Percentiles rank a stretch among this genome's conserved stretches.
Conservation (phyloP, 768 basidiomycete genomes). For the Clitopilus passeckerianus region DNA sequence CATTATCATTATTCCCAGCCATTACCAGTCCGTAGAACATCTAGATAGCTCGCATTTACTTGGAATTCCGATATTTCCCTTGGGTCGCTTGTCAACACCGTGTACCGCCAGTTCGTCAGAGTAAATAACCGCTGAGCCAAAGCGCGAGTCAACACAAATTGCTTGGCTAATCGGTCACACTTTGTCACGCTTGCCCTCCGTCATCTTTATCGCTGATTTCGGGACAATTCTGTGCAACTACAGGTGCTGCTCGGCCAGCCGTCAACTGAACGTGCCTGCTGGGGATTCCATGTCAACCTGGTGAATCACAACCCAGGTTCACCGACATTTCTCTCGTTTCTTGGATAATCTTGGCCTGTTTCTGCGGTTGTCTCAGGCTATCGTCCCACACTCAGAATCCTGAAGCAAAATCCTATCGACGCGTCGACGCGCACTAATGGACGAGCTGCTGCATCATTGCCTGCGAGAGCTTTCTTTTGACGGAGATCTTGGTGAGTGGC, state of each 20-base stretch:
- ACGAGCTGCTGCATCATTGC: conserved; percentile 81
- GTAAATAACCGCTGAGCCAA: neutral
- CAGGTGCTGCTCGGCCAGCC: neutral
- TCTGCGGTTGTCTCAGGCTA: neutral
- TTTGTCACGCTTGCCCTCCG: neutral
- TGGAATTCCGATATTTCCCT: neutral
- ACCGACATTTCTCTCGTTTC: neutral
- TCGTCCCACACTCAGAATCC: neutral
- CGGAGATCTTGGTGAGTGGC: conserved; percentile 78
- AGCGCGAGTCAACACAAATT: neutral
- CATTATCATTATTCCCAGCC: neutral
- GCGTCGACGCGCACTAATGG: conserved; percentile 42
- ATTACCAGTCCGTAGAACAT: neutral
- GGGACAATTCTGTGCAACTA: neutral
- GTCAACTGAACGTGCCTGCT: neutral
- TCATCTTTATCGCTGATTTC: neutral
- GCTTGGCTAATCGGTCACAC: neutral
- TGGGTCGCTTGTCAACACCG: neutral
- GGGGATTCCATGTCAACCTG: neutral
- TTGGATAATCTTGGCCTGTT: neutral
- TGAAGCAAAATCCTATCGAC: neutral
- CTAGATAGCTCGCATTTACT: neutral
- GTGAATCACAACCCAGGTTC: neutral
- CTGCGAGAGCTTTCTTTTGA: conserved; percentile 87
- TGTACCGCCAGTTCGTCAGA: neutral